Evolutionary conservation across 352 stramenopile genomes (phyloP), one percentile per base, ranked within the genome.

Genomic region (Peronospora destructor): DNA sequence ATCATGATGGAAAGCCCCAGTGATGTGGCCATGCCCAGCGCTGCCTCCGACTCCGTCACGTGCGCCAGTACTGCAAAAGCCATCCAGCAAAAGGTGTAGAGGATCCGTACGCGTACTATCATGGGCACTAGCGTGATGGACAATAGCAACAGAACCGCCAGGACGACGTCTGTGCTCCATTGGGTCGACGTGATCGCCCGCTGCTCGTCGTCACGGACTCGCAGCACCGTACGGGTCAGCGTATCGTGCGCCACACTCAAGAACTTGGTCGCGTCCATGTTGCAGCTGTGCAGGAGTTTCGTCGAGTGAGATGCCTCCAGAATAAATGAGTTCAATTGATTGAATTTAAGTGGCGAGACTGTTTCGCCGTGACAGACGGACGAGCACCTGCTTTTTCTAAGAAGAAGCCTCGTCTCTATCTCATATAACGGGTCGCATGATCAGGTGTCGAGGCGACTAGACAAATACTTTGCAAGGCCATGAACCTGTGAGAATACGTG

Each of bases 1-100:
- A 76, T 69, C 70, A 80, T 80, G 44, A 80, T 75, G 43, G 70
- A 72, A 46, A 75, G 52, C 5, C 70, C 64, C 10, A 72, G 39
- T 25, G 66, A 68, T 21, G 70, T 76, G 7, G 68, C 52, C 26
- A 80, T 63, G 34, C 70, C 70, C 10, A 80, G 49, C 13, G 64
- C 63, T 9, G 55, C 57, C 45, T 72, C 16, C 13, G 66, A 71
- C 29, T 66, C 53, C 7, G 45, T 48, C 38, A 67, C 29, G 19
- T 74, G 64, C 9, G 64, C 67, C 11, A 72, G 6, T 10, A 72
- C 47, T 17, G 64, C 67, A 57, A 74, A 77, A 17, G 16, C 44
- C 28, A 54, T 39, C 67, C 67, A 77, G 51, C 60, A 74, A 40
- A 71, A 73, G 6, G 67, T 77, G 54, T 77, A 77, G 41, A 74